These are phyloP conservation scores for Suhomyces panamericanus DNA, from an alignment of 1,139 yeast species.

Conservation along the genomic window DNA sequence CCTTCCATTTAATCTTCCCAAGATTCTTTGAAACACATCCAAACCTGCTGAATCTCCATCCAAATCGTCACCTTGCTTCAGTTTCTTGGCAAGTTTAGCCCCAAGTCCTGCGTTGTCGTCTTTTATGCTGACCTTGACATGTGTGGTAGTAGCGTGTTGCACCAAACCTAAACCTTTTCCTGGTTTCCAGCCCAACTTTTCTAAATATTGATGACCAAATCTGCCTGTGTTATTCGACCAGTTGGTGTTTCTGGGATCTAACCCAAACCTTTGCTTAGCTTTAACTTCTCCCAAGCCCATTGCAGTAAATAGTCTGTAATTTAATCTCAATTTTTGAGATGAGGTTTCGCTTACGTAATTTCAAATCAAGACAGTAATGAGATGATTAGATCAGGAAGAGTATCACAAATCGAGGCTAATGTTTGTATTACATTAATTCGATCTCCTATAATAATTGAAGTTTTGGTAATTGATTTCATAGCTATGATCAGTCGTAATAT, in stretches of 20 bases:
- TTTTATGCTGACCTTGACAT: constrained; percentile 78
- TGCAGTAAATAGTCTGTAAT: too few species aligned
- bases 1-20: constrained; percentile 82
- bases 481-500: too few species aligned
- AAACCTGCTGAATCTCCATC: constrained; percentile 87
- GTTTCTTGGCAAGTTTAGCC: constrained; percentile 63
- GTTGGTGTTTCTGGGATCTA: constrained; percentile 89
- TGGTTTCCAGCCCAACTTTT: constrained; percentile 86
- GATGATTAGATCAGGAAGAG: neutral
- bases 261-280: constrained; percentile 81
- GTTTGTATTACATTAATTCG: too few species aligned
- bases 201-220: constrained; percentile 85
- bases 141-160: constrained; percentile 65
- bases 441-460: too few species aligned
- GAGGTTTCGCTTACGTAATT: constrained; percentile 12
- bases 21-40: constrained; percentile 86
- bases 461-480: neutral
- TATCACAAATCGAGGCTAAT: too few species aligned
- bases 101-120: constrained; percentile 87
- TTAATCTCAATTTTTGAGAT: neutral
- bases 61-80: constrained; percentile 55
- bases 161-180: constrained; percentile 84
- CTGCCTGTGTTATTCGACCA: constrained; percentile 89
- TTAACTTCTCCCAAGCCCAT: constrained; percentile 93
- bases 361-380: neutral